Percentiles rank a stretch among this genome's conserved stretches.
phyloP scores from a whole-genome alignment of 768 basidiomycete species.

The Phaffia australis region DNA sequence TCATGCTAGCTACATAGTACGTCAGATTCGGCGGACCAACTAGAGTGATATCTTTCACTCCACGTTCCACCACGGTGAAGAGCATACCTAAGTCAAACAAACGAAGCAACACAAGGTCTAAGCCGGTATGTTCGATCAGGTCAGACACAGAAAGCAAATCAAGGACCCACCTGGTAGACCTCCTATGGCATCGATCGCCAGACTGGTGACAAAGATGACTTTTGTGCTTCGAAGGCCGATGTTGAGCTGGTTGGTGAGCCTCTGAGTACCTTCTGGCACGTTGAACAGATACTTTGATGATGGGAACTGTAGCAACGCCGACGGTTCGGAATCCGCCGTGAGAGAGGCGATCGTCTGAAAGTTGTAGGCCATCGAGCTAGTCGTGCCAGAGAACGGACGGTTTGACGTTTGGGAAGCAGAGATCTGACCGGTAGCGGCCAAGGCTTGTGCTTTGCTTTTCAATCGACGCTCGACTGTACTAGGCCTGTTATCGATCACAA shows the following conservation, averaged over 20 bases:
- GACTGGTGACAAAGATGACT: constrained; percentile 16
- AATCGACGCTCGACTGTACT: too few relatives aligned
- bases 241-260: constrained; percentile 7
- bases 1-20: background rate
- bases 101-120: background rate
- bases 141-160: background rate
- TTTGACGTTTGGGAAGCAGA: too few relatives aligned
- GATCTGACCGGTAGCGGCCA: too few relatives aligned
- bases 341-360: background rate
- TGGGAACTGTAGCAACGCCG: background rate
- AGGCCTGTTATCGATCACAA: too few relatives aligned
- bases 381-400: too few relatives aligned
- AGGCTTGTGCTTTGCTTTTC: too few relatives aligned
- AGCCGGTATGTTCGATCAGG: background rate
- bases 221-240: background rate
- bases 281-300: constrained; percentile 11
- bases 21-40: constrained; percentile 20
- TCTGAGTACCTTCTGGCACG: constrained; percentile 17
- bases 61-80: constrained; percentile 18
- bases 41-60: constrained; percentile 6
- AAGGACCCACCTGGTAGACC: constrained; percentile 16
- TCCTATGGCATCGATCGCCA: constrained; percentile 4
- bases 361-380: constrained; percentile 6
- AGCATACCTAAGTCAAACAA: constrained; percentile 13
- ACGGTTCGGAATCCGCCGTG: constrained; percentile 8